A percentile compares a stretch with the other conserved stretches of the same genome.
Evolutionary conservation across 2,329 filamentous ascomycete species (phyloP).

Genomic region (Graphilbum sp.): DNA sequence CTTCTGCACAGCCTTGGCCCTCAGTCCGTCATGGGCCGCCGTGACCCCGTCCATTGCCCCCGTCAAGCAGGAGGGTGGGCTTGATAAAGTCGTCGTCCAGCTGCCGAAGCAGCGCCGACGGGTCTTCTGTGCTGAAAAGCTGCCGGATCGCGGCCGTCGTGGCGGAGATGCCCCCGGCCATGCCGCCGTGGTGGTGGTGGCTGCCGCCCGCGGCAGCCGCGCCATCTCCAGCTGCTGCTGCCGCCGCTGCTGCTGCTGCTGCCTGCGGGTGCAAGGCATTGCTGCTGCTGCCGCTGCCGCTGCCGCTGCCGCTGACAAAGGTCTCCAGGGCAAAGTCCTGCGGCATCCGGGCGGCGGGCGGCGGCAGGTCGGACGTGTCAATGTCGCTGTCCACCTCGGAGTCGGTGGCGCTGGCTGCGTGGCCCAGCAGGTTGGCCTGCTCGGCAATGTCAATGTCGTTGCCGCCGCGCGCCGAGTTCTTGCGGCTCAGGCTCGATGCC

Average conservation of each 20-base stretch:
- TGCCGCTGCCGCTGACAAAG: conserved; percentile 8
- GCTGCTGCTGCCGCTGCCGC: conserved; percentile 17
- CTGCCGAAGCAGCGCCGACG: conserved; percentile 77
- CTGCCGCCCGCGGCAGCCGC: background rate
- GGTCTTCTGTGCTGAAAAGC: conserved; percentile 72
- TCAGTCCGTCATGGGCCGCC: conserved; percentile 1
- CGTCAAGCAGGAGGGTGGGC: conserved; percentile 13
- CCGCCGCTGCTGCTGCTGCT: background rate
- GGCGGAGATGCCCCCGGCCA: conserved; percentile 39
- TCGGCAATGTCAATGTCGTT: conserved; percentile 27
- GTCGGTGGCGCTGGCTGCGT: conserved; percentile 29
- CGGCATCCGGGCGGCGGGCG: conserved; percentile 30
- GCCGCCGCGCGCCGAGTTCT: conserved; percentile 22
- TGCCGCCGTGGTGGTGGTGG: background rate
- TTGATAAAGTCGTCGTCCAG: conserved; percentile 54
- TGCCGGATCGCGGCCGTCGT: conserved; percentile 61
- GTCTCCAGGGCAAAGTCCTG: conserved; percentile 4
- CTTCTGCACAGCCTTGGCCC: too few relatives aligned
- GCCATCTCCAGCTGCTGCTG: conserved; percentile 4
- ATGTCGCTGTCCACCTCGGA: conserved; percentile 48
- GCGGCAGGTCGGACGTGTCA: conserved; percentile 50
- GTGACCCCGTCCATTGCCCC: conserved; percentile 10
- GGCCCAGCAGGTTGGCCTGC: conserved; percentile 37
- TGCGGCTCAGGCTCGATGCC: conserved; percentile 34
- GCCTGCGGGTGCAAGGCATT: conserved; percentile 11